Evolutionary conservation across 371 early-diverging fungal species (phyloP), one percentile per base, ranked within the genome.

Genomic region (Syncephalastrum sp.): DNA sequence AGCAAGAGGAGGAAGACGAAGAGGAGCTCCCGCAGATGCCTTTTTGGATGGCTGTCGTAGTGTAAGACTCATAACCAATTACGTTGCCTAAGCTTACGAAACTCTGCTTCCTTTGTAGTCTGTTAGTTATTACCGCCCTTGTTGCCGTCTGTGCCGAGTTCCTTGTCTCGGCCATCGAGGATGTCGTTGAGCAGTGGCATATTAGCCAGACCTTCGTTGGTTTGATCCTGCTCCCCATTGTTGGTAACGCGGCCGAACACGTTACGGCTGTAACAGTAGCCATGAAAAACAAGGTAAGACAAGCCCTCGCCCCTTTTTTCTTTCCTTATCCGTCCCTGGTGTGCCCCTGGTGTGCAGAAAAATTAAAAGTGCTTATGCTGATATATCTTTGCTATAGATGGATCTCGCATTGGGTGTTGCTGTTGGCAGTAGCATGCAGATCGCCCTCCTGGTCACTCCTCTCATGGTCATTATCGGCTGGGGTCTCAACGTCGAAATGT

Each of bases 401-500:
- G 93, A 95, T 57, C 68, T 93, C 24, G 85, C 91, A 0, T 77
- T 96, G 33, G 85, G 89, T 41, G 88, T 95, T 17, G 93, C 96
- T 15, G 76, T 95, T 12, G 95, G 95, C 2, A 91, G 91, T n/a
- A 87, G 87, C 47, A 89, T 93, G 84, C 95, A 96, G 69, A 93
- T 96, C 53, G 91, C 94, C 1, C 77, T 96, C 16, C 77, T 94
- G 25, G 93, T 94, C 3, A 90, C 91, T 15, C 97, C 96, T 4
- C 60, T 95, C 38, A 76, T 91, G 65, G 94, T 94, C 48, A 79
- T 95, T 43, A 71, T 91, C 17, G 95, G 95, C 1, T 96, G 97
- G 96, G 82, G 86, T 52, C 86, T 94, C 57, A 61, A 74, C 53
- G 76, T 85, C 48, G 83, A 83, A 0, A 83, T 95, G 84, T 87